These are phyloP conservation scores for Brasilioporus rufonigricans DNA, from an alignment of 768 basidiomycete genomes.

Conservation along the genomic window DNA sequence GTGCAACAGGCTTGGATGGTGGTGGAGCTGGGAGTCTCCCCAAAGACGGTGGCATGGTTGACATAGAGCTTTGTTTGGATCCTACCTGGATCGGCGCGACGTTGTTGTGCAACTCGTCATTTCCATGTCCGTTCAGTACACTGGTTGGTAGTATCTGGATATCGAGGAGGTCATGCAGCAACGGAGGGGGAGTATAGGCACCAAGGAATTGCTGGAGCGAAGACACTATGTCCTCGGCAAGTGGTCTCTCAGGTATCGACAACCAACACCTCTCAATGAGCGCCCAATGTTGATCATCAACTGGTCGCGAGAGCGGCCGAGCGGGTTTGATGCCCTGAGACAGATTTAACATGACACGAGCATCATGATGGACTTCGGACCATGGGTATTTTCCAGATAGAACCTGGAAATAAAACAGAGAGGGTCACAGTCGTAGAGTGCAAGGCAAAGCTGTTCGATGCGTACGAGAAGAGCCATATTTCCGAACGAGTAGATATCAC, in stretches of 20 bases:
- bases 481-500: neutral
- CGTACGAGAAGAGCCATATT: slow-evolving; percentile 26
- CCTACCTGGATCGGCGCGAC: too few species aligned
- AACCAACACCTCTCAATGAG: slow-evolving; percentile 10
- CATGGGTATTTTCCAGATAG: neutral
- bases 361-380: neutral
- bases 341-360: slow-evolving; percentile 3
- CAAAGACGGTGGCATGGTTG: too few species aligned
- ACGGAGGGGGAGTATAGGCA: neutral
- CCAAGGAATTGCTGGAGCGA: neutral
- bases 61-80: too few species aligned
- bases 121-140: too few species aligned
- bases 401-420: slow-evolving; percentile 17
- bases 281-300: slow-evolving; percentile 8
- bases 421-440: neutral
- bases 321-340: neutral
- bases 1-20: too few species aligned
- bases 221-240: neutral
- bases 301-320: neutral
- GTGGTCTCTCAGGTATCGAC: neutral
- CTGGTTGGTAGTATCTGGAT: too few species aligned
- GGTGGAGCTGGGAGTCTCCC: too few species aligned
- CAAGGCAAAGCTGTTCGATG: slow-evolving; percentile 1
- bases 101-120: too few species aligned
- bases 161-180: neutral